Evolutionary conservation across 2,329 filamentous ascomycete genomes (phyloP).

Genomic region (Cercospora berteroae): DNA sequence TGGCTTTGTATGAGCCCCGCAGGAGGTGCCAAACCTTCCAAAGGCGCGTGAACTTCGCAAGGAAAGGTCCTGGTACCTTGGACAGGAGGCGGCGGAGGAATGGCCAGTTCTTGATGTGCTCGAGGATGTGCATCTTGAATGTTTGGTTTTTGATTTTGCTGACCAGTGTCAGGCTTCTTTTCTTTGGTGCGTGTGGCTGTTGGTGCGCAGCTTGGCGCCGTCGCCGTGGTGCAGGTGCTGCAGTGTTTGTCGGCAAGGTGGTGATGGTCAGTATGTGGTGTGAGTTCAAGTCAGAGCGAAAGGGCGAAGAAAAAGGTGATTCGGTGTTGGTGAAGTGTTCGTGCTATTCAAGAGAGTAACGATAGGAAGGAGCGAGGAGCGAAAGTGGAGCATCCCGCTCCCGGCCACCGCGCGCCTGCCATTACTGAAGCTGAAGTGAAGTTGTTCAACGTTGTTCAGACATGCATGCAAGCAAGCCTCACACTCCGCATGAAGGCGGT

Average conservation of each 20-base stretch:
- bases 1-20: constrained; percentile 22
- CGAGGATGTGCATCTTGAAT: constrained; percentile 8
- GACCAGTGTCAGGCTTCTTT: not conserved
- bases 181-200: not conserved
- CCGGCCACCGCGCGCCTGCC: not conserved
- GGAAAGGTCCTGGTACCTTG: constrained; percentile 22
- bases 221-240: not conserved
- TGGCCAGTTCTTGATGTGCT: constrained; percentile 5
- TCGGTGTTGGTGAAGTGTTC: not conserved
- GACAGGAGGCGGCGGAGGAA: constrained; percentile 10
- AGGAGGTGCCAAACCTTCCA: constrained; percentile 26
- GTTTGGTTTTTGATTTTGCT: not conserved
- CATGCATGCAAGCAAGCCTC: not conserved
- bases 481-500: not conserved
- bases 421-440: not conserved
- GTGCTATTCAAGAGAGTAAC: not conserved
- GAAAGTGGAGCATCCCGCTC: not conserved
- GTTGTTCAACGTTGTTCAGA: not conserved
- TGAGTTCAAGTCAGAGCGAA: not conserved
- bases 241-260: not conserved
- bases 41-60: constrained; percentile 25
- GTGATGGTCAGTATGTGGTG: not conserved
- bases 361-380: not conserved
- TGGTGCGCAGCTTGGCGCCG: not conserved
- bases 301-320: not conserved